These are phyloP conservation scores for Lasiodiplodia gonubiensis DNA, from an alignment of 2,329 filamentous ascomycete genomes.

Conservation along the genomic window DNA sequence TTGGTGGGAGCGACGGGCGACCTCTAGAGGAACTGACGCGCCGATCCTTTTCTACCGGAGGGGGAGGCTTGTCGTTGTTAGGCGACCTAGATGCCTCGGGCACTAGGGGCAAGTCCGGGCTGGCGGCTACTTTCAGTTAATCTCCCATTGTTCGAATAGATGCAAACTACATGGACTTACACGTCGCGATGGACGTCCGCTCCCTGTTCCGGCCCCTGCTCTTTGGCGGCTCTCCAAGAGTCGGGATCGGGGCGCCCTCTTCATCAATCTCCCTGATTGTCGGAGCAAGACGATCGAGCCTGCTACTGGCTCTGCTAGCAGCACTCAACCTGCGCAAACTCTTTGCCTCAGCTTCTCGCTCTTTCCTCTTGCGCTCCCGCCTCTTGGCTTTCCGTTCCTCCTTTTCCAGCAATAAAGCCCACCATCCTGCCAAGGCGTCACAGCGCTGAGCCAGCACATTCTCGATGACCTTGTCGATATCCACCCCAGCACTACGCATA, in stretches of 20 bases:
- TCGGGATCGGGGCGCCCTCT: slow-evolving; percentile 62
- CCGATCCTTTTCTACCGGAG: slow-evolving; percentile 76
- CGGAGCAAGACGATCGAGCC: slow-evolving; percentile 79
- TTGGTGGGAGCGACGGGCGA: slow-evolving; percentile 81
- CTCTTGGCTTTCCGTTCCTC: slow-evolving; percentile 85
- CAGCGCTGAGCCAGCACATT: slow-evolving; percentile 90
- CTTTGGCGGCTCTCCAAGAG: slow-evolving; percentile 63
- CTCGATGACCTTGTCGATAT: slow-evolving; percentile 93
- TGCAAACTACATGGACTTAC: slow-evolving; percentile 35
- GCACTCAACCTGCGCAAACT: slow-evolving; percentile 83
- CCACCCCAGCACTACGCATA: slow-evolving; percentile 91
- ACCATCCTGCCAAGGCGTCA: slow-evolving; percentile 92
- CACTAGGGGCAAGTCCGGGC: slow-evolving; percentile 76
- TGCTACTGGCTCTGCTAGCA: slow-evolving; percentile 87
- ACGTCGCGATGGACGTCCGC: slow-evolving; percentile 58
- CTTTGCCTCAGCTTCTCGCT: slow-evolving; percentile 81
- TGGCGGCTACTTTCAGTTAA: slow-evolving; percentile 18
- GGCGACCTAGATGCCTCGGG: slow-evolving; percentile 63
- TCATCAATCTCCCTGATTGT: slow-evolving; percentile 80
- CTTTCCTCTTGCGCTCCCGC: slow-evolving; percentile 80
- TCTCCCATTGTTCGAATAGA: background rate
- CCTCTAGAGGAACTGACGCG: slow-evolving; percentile 79
- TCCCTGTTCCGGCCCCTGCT: slow-evolving; percentile 79
- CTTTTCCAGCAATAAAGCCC: slow-evolving; percentile 92
- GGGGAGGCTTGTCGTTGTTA: slow-evolving; percentile 59